Base-by-base conservation (phyloP, 2,329 filamentous ascomycete species). In the Sporothrix brasiliensis region DNA sequence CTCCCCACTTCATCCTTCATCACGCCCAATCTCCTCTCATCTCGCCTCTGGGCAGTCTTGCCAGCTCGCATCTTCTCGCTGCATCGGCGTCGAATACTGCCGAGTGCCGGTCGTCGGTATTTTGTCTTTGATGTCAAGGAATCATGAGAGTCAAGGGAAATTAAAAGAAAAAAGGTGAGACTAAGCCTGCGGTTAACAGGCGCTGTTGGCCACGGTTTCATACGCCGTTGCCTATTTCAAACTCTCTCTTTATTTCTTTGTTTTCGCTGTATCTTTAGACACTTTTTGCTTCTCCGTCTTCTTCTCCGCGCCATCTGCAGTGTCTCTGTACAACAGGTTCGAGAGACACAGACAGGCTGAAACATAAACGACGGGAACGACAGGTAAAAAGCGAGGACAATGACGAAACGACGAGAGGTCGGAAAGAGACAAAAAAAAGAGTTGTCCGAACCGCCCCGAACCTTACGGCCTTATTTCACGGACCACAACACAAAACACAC, bases 391-490 rank as follows among this genome's bases (percentile, higher is more conserved):
- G 41, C 41, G 13, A 44, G 2, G 41, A 14, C 41, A 11, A 44
- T 10, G 10, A 47, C 4, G 49, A 44, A 54, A 24, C 1, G 47
- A 67, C 27, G 49, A 24, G 56, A 21, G 24, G 53, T 24, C 27
- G 11, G 19, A 60, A 50, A 54, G 41, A 44, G 41, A 14, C 4
- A 44, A 13, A 44, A 14, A 54, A 58, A 24, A 53, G 50, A 47
- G 69, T 16, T 70, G 53, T 5, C 69, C 69, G 69, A 56, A 44
- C 50, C 39, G 58, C 53, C 44, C 69, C 69, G 69, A 70, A 70
- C 69, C 69, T 70, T 70, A 70, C 69, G 69, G 69, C 69, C 69
- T 68, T 70, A 68, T 61, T 53, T 56, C 14, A 21, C n/a, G 27
- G 52, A 39, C 19, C 50, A 53, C 65, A 67, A 44, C 41, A 44